Percentiles rank a stretch among this genome's conserved stretches.
Evolutionary conservation across 1,284 basidiomycete species (phyloP).

Genomic region (Pseudozyma tsukubaensis): DNA sequence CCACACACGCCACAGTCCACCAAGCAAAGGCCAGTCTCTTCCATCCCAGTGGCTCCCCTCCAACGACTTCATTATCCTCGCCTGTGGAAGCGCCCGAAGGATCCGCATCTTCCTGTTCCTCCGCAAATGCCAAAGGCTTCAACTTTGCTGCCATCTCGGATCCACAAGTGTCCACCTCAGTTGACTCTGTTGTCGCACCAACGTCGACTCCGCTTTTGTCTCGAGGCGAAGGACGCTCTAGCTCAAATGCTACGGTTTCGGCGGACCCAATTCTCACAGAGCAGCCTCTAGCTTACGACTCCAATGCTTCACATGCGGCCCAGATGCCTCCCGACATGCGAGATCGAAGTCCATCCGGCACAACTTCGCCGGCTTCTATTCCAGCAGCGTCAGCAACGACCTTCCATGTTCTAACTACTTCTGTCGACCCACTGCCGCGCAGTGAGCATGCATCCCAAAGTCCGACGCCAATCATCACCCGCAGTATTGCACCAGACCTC

Average conservation of each 20-base stretch:
- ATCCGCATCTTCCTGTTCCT: conserved; percentile 24
- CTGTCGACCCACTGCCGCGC: neutral
- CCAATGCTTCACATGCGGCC: neutral
- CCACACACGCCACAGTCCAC: neutral
- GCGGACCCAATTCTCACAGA: neutral
- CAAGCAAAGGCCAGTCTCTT: neutral
- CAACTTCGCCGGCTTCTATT: neutral
- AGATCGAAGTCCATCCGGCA: neutral
- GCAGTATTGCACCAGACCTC: conserved; percentile 1
- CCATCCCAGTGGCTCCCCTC: conserved; percentile 5
- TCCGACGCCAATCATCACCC: conserved; percentile 7
- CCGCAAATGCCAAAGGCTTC: conserved; percentile 13
- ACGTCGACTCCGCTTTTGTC: neutral
- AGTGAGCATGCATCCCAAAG: neutral
- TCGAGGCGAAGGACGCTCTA: too few species aligned
- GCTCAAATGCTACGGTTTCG: too few species aligned
- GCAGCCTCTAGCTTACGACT: neutral
- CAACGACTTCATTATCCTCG: conserved; percentile 15
- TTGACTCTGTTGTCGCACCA: conserved; percentile 1
- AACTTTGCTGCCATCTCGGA: conserved; percentile 7
- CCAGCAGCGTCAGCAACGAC: neutral
- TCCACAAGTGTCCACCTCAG: neutral
- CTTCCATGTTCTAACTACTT: too few species aligned
- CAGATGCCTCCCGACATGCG: neutral
- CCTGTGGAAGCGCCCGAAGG: conserved; percentile 10